Conservation (phyloP, 2,329 filamentous ascomycete genomes). For the Hysterium pulicare region DNA sequence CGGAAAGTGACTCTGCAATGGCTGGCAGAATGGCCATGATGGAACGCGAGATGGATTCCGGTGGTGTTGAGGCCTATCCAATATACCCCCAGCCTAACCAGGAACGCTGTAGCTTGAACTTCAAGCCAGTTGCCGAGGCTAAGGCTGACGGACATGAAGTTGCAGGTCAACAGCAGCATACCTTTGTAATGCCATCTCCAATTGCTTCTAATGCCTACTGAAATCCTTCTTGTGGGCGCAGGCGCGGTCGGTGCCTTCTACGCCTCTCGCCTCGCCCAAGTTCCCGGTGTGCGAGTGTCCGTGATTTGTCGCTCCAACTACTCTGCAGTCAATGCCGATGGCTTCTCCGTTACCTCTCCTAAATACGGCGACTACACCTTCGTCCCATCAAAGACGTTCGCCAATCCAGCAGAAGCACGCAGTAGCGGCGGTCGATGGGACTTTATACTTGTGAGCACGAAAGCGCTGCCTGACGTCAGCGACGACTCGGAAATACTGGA, state of each 20-base stretch:
- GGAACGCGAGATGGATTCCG: too few relatives aligned
- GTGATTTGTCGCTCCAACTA: slow-evolving; percentile 75
- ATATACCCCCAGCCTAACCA: too few relatives aligned
- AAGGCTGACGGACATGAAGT: too few relatives aligned
- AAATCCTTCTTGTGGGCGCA: slow-evolving; percentile 66
- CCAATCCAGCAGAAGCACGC: slow-evolving; percentile 57
- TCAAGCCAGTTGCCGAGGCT: too few relatives aligned
- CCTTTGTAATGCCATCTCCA: too few relatives aligned
- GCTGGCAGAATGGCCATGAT: too few relatives aligned
- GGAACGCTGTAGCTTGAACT: too few relatives aligned
- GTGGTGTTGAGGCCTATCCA: too few relatives aligned
- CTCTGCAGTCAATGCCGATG: slow-evolving; percentile 56
- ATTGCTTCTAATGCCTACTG: slow-evolving; percentile 44
- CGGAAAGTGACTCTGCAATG: too few relatives aligned
- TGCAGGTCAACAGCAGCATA: too few relatives aligned
- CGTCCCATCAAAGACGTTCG: slow-evolving; percentile 59
- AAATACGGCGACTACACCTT: slow-evolving; percentile 67
- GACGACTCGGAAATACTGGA: slow-evolving; percentile 60
- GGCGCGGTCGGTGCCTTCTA: slow-evolving; percentile 73
- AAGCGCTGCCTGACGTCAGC: slow-evolving; percentile 65
- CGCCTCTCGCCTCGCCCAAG: slow-evolving; percentile 63
- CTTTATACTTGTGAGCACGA: slow-evolving; percentile 68
- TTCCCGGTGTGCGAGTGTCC: slow-evolving; percentile 58
- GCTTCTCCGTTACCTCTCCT: slow-evolving; percentile 63
- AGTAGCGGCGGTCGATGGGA: slow-evolving; percentile 52